Evolutionary conservation across 1,284 basidiomycete species (phyloP), one percentile per base, ranked within the genome.

Genomic region (Marasmius tenuissimus): DNA sequence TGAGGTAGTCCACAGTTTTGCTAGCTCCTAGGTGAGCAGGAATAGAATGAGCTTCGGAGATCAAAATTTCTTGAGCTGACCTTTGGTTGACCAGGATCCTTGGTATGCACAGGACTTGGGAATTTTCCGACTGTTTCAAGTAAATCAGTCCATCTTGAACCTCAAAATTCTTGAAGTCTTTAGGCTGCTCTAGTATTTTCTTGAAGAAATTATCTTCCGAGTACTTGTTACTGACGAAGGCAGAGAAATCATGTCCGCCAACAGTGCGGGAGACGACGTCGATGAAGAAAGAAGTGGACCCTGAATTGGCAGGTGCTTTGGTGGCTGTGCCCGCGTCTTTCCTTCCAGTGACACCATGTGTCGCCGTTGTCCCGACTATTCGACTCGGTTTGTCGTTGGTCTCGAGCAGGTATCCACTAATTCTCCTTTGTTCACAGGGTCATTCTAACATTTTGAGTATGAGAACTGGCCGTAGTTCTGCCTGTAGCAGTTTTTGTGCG

Each of bases 21-120:
- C 38, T 27, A 8, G 66, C 14, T 4, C 75, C 72, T 3, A 76
- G 62, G 57, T 80, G 73, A 1, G 71, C 75, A 8, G 74, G 63
- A 7, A 73, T 35, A 1, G 67, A 72, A 55, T 76, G 75, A 4
- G 67, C 71, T 50, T 73, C 70, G 2, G 66, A 62, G 9, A 76
- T 75, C 0, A 76, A 49, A 3, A 73, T 65, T 38, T 0, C 61
- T 58, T 47, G 45, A 14, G 16, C 16, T 3, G 63, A 57, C 9
- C 20, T 9, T 35, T 51, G 20, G n/a, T 51, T 51, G 9, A 51
- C 68, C 55, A 51, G 27, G 5, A 60, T 53, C n/a, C 71, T 66
- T 4, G 75, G 75, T 2, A 76, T 68, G 62, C 75, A 72, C 14
- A 74, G 57, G 7, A 66, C 50, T 7, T 33, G 27, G 0, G 35